Base-by-base conservation (phyloP, 768 basidiomycete species). In the Nidularia pulvinata region DNA sequence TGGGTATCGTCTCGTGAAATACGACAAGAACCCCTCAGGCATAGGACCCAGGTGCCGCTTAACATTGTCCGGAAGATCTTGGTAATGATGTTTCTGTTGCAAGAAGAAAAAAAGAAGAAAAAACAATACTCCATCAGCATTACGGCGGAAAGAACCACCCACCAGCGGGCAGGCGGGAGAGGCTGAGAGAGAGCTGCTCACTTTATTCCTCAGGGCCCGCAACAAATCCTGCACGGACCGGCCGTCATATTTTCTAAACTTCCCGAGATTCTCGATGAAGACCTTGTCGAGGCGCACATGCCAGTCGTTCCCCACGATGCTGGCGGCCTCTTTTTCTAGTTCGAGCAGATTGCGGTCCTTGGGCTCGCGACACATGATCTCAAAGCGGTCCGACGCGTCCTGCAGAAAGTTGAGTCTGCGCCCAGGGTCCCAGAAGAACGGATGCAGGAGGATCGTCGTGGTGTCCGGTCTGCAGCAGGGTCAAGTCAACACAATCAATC, bases 221-320 rank as follows among this genome's bases (percentile, higher is more conserved):
- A 99, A 68, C 7, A 99, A 72, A 72, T 99, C 97, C 59, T 97
- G 91, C 7, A 98, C 89, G 50, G 89, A 91, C 63, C 77, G 77
- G 16, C 91, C 93, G 64, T 98, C 93, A 64, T 99, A 99, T 69
- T 98, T 99, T 60, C 97, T 79, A 71, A 95, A 98, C 69, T 98
- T 98, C 51, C 96, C 95, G 50, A 99, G 71, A 66, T 94, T 98
- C 55, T 96, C 95, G 50, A 94, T 86, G 69, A 99, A 93, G 10
- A 88, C 74, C 60, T 87, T 92, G 74, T 98, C 95, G 45, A 98
- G 77, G 42, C 87, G 81, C 11, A 83, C 67, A 55, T 89, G 85
- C 97, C 97, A 99, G 69, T 98, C 96, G 53, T 82, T 80, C 22
- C 95, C 95, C 2, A 99, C 89, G 48, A 98, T 86, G 7, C 71